Conservation (phyloP, 192 early-diverging fungal species). For the Backusella mclennaniae region DNA sequence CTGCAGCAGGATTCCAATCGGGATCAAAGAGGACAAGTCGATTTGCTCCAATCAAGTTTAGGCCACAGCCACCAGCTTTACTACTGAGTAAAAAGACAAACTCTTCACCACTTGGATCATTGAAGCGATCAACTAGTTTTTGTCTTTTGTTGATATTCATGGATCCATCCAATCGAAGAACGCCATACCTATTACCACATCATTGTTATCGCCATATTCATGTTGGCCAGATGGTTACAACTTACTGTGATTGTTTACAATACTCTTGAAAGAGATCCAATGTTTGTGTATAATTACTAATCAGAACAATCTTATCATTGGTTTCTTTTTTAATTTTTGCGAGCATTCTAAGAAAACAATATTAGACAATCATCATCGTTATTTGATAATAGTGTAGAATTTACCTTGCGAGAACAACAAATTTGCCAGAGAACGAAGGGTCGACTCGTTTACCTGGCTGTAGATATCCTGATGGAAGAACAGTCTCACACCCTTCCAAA, state of each 20-base stretch:
- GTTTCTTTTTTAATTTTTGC: conserved; percentile 67
- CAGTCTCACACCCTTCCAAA: conserved; percentile 55
- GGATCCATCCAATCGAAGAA: conserved; percentile 86
- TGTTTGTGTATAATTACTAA: conserved; percentile 99
- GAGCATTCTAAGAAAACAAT: conserved; percentile 54
- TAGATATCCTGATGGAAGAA: conserved; percentile 56
- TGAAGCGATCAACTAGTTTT: conserved; percentile 95
- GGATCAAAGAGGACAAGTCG: conserved; percentile 93
- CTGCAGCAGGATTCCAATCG: conserved; percentile 97
- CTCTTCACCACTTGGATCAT: conserved; percentile 80
- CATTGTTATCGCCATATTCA: background rate
- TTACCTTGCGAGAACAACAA: conserved; percentile 72
- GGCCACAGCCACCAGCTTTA: conserved; percentile 98
- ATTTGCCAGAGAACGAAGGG: conserved; percentile 80
- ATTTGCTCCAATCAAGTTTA: conserved; percentile 98
- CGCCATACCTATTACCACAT: conserved; percentile 53
- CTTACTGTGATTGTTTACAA: conserved; percentile 72
- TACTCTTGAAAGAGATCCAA: conserved; percentile 92
- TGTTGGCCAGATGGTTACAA: background rate
- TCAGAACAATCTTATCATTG: conserved; percentile 95
- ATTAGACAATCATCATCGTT: background rate
- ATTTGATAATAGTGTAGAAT: background rate
- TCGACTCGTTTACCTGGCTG: conserved; percentile 36
- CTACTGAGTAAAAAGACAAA: conserved; percentile 96
- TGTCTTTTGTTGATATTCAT: conserved; percentile 93